Base-by-base conservation (phyloP, 345 rosid genomes). In the Linum trigynum region DNA sequence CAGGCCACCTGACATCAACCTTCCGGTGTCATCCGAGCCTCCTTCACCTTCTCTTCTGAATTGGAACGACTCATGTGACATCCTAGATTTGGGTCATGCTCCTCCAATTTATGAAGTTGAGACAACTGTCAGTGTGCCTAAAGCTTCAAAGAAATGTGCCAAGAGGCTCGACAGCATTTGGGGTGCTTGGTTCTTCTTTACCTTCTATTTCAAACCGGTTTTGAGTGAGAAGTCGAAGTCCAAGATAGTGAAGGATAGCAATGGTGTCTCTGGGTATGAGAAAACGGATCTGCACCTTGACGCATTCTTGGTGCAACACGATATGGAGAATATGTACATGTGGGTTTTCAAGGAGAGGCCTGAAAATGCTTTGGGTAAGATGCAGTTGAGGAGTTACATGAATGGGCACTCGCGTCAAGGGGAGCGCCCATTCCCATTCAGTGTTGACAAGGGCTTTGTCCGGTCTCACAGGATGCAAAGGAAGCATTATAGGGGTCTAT, bases 1-100 rank as follows among this genome's bases (percentile, higher is more conserved):
- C 48, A 82, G 89, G 4, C 97, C 98, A 0, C 98, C 98, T 4
- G 97, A 92, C 77, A 92, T 92, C 77, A 92, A 92, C 74, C 71
- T 92, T 17, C 98, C 98, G 5, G 80, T 92, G 70, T 88, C 97
- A 0, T 89, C 86, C 7, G 96, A 90, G 74, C 85, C 92, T 17
- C 86, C 96, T 73, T 96, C 97, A 57, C 85, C 39, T 48, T 48
- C 53, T 48, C 53, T 48, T 15, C 53, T 48, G 11, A 48, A 48
- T 9, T 48, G 53, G 53, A 48, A 9, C 14, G 74, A 71, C 42
- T 38, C 74, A 11, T 67, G 65, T 57, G 75, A 72, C 57, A 72
- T 72, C 12, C 43, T 72, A 10, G 75, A 72, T 57, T 70, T 72
- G 45, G 38, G 63, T 15, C 71, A 61, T 57, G 71, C 63, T 43